Percentiles rank a stretch among this genome's conserved stretches.
These are phyloP conservation scores for Clonostachys sp. DNA, from an alignment of 2,329 filamentous ascomycete species.

Conservation along the genomic window DNA sequence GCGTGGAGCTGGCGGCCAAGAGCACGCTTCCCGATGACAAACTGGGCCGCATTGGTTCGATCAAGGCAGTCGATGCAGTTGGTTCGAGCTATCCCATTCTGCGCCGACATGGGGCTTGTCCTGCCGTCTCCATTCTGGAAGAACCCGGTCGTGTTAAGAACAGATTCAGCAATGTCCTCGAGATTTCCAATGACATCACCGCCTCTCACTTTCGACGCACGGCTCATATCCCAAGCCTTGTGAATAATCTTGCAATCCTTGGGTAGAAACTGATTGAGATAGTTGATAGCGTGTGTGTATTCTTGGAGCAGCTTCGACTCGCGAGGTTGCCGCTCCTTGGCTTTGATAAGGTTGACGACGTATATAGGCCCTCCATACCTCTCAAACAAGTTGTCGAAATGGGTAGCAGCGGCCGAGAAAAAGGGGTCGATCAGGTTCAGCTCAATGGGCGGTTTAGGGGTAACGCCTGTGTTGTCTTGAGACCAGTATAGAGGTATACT, in stretches of 20 bases:
- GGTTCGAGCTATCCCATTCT: slow-evolving; percentile 89
- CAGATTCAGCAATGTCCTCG: slow-evolving; percentile 83
- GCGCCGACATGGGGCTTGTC: slow-evolving; percentile 60
- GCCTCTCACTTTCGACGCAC: slow-evolving; percentile 85
- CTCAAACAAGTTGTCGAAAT: slow-evolving; percentile 93
- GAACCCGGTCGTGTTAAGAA: slow-evolving; percentile 82
- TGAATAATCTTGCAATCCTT: slow-evolving; percentile 82
- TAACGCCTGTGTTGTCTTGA: slow-evolving; percentile 91
- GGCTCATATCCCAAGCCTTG: slow-evolving; percentile 97
- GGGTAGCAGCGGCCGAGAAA: slow-evolving; percentile 85
- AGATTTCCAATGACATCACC: slow-evolving; percentile 93
- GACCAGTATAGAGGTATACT: slow-evolving; percentile 98
- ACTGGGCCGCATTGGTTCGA: slow-evolving; percentile 94
- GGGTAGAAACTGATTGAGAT: slow-evolving; percentile 92
- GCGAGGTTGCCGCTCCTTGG: slow-evolving; percentile 79
- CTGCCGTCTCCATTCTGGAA: slow-evolving; percentile 85
- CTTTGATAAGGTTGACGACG: slow-evolving; percentile 85
- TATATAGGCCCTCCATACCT: slow-evolving; percentile 91
- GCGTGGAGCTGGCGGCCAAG: slow-evolving; percentile 90
- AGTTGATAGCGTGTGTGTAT: slow-evolving; percentile 81
- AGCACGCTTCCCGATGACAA: slow-evolving; percentile 93
- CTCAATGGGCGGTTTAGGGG: slow-evolving; percentile 94
- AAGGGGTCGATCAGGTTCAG: slow-evolving; percentile 95
- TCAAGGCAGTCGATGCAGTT: slow-evolving; percentile 99
- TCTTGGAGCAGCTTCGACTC: slow-evolving; percentile 88